phyloP scores from a whole-genome alignment of 768 basidiomycete genomes.

The Trametes villosa region DNA sequence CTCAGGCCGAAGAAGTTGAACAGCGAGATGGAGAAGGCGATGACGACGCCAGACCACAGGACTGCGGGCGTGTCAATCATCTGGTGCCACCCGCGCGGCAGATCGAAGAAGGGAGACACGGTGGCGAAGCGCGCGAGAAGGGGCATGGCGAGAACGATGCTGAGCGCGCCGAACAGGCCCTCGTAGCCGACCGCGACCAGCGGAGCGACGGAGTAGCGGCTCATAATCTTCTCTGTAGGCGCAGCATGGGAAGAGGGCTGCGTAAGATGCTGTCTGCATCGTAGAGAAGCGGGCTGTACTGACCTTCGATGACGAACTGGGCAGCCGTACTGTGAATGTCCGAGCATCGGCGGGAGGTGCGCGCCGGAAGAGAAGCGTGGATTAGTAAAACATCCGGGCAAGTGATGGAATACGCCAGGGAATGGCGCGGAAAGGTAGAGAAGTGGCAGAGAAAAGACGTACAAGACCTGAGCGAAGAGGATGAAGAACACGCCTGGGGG shows the following conservation, averaged over 20 bases:
- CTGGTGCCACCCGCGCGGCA: conserved; percentile 87
- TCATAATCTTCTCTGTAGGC: conserved; percentile 82
- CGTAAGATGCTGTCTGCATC: background rate
- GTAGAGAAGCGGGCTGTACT: background rate
- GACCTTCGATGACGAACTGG: conserved; percentile 87
- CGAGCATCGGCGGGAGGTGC: conserved; percentile 7
- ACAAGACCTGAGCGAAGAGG: conserved; percentile 95
- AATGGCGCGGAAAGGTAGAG: conserved; percentile 14
- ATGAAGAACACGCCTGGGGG: conserved; percentile 85
- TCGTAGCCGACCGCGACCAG: conserved; percentile 94
- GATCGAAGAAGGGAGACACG: conserved; percentile 75
- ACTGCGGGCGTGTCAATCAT: conserved; percentile 76
- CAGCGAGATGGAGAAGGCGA: conserved; percentile 54
- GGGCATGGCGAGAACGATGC: conserved; percentile 80
- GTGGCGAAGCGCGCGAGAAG: conserved; percentile 73
- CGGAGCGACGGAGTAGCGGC: conserved; percentile 82
- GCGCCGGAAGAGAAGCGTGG: conserved; percentile 12
- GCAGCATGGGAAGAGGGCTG: conserved; percentile 2
- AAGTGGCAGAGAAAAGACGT: conserved; percentile 38
- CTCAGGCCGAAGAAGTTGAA: conserved; percentile 83
- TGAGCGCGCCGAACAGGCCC: conserved; percentile 86
- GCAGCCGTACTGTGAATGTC: conserved; percentile 68
- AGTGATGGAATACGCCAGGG: background rate
- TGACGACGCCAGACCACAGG: conserved; percentile 48
- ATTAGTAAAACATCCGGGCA: background rate